Evolutionary conservation across 176 grass and related monocot species (phyloP), one percentile per base, ranked within the genome.

Genomic region (Bolboschoenus planiculmis): DNA sequence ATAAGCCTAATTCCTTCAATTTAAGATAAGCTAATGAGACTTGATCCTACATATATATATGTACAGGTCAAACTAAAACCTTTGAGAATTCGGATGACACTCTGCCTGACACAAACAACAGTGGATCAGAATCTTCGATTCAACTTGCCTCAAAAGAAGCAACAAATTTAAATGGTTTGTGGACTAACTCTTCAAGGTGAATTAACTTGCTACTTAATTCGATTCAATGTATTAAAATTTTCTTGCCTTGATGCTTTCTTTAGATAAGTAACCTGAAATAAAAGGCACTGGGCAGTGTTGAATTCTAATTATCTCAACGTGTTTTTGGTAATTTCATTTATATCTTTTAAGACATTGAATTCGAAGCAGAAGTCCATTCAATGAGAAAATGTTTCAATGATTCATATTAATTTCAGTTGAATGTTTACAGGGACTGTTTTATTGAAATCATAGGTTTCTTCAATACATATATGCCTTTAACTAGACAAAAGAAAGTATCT

Each of bases 131-230:
- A 83, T 88, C 87, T 74, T 91, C 94, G 29, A 50, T 92, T 44
- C 93, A 88, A 68, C 90, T 83, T 46, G 78, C 83, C 3, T 87
- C 16, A 58, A 85, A 88, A 40, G 80, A 89, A 81, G 85, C 57
- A 30, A 88, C 87, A 61, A 87, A 83, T 86, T 74, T 89, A 56
- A 85, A 81, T 80, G 87, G 80, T 73, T 79, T 91, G 4, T 91
- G 95, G 90, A 86, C 81, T 80, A 94, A 92, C 85, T 88, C 87
- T 58, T 92, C 92, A 34, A 94, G 92, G 95, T 97, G 60, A 85
- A 30, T 23, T 47, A 68, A 51, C 33, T 40, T 54, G 7, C 36
- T 30, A n/a, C n/a, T 51, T 13, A 51, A 16, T 15, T 13, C 37
- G 27, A 16, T 50, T 50, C 2, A 50, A 31, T 27, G 23, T n/a